Evolutionary conservation across 169 alveolate species (phyloP).

Genomic region (Plasmodium vinckei): DNA sequence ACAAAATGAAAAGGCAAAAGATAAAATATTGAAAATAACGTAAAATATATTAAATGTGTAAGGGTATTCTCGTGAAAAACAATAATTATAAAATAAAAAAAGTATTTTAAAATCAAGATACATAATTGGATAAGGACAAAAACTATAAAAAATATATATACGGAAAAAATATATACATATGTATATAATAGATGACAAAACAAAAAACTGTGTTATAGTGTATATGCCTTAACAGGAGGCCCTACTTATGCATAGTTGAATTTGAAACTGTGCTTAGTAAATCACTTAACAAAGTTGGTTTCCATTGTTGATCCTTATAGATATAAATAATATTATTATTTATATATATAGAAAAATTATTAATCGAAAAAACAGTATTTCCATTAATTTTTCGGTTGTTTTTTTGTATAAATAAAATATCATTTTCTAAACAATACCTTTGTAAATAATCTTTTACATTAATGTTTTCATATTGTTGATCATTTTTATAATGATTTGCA

Average conservation of each 20-base stretch:
- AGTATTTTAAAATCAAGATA: no score
- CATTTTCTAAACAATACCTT: conserved; percentile 51
- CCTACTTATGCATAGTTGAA: not conserved
- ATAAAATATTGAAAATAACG: no score
- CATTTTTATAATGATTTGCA: conserved; percentile 25
- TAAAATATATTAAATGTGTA: no score
- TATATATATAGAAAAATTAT: conserved; percentile 61
- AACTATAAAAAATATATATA: no score
- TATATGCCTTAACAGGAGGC: no score
- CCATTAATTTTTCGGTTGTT: conserved; percentile 69
- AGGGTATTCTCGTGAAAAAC: no score
- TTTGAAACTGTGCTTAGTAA: conserved; percentile 20
- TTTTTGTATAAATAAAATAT: conserved; percentile 55
- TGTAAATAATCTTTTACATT: conserved; percentile 52
- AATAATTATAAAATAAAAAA: no score
- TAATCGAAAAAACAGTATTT: conserved; percentile 41
- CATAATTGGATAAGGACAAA: no score
- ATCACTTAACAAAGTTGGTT: conserved; percentile 50
- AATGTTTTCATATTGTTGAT: conserved; percentile 37
- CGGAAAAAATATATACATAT: no score
- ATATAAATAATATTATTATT: conserved; percentile 62
- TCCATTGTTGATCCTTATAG: conserved; percentile 51
- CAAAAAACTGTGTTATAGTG: no score
- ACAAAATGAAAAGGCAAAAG: no score
- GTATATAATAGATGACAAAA: no score